These are phyloP conservation scores for Solanum hybrid DNA, from an alignment of 305 asterid genomes.

Conservation along the genomic window DNA sequence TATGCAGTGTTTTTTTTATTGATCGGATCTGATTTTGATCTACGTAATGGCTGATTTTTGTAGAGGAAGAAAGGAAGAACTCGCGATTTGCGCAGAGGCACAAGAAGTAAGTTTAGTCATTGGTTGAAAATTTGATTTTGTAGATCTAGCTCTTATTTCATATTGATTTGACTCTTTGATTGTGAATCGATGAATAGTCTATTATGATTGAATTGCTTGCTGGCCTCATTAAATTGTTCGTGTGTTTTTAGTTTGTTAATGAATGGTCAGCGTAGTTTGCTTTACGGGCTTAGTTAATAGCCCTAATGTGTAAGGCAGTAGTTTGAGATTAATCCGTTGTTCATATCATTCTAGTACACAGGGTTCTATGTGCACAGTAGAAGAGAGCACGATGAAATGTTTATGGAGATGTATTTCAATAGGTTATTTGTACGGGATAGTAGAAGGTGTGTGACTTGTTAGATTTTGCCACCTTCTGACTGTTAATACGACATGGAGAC, in stretches of 20 bases:
- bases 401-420: background rate
- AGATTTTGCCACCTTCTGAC: background rate
- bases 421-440: background rate
- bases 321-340: background rate
- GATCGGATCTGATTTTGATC: background rate
- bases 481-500: background rate
- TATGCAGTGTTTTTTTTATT: background rate
- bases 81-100: slow-evolving; percentile 45
- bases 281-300: background rate
- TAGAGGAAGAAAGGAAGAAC: slow-evolving; percentile 58
- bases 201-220: background rate
- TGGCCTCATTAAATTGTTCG: background rate
- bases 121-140: background rate
- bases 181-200: background rate
- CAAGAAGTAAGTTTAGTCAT: slow-evolving; percentile 28
- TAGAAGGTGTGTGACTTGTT: background rate
- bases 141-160: background rate
- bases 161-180: background rate
- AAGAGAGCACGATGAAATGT: background rate
- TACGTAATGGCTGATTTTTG: background rate
- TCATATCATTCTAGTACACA: background rate
- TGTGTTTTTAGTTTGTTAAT: background rate
- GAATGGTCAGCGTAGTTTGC: background rate
- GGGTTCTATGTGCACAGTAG: background rate
- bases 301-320: background rate